A percentile compares a stretch with the other conserved stretches of the same genome.
These are phyloP conservation scores for Plasmodium vivax DNA, from an alignment of 169 alveolate genomes.

Conservation along the genomic window DNA sequence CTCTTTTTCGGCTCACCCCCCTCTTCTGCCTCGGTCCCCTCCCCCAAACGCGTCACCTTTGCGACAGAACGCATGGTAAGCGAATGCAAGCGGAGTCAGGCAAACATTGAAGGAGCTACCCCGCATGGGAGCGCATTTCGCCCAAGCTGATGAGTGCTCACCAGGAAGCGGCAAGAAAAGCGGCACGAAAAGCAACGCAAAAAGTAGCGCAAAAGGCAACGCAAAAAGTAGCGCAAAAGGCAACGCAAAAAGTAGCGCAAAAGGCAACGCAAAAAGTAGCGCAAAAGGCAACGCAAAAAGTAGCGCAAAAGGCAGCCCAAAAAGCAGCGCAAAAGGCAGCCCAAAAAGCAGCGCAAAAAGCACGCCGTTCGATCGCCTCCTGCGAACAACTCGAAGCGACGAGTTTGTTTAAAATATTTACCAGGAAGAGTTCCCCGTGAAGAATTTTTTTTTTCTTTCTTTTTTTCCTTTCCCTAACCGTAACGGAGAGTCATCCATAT, in stretches of 20 bases:
- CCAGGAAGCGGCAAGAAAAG: background rate
- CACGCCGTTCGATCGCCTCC: background rate
- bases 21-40: background rate
- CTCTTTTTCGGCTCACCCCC: background rate
- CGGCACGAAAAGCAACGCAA: background rate
- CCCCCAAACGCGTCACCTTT: background rate
- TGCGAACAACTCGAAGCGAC: background rate
- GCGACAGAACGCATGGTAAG: background rate
- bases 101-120: background rate
- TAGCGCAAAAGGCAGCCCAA: no score
- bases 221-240: no score
- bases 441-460: background rate
- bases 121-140: background rate
- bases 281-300: no score
- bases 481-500: background rate
- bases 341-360: no score
- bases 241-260: no score
- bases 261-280: no score
- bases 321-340: no score
- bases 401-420: background rate
- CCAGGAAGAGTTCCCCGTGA: background rate
- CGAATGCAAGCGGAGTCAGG: background rate
- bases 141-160: background rate
- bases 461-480: background rate
- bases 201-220: no score